Evolutionary conservation across 306 rosid species (phyloP).

Genomic region (Lathyrus aphaca): DNA sequence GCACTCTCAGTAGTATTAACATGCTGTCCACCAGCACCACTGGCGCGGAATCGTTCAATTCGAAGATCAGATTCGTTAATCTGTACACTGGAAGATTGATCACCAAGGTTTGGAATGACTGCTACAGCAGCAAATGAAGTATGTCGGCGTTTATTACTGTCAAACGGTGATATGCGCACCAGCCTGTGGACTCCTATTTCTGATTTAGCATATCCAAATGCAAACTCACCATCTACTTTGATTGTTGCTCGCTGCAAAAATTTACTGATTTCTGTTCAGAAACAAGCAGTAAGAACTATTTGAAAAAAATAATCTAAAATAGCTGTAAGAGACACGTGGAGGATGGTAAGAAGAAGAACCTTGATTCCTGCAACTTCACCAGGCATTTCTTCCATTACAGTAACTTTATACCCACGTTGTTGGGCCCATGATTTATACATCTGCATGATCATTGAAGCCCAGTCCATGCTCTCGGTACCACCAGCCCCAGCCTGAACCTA

Average conservation of each 20-base stretch:
- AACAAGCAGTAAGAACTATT: slow-evolving; percentile 20
- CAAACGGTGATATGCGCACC: slow-evolving; percentile 96
- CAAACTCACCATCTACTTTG: slow-evolving; percentile 89
- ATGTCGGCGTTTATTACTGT: slow-evolving; percentile 86
- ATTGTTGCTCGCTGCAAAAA: slow-evolving; percentile 87
- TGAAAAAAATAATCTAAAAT: slow-evolving; percentile 9
- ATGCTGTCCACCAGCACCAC: slow-evolving; percentile 98
- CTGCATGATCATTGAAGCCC: slow-evolving; percentile 98
- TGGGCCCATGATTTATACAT: slow-evolving; percentile 94
- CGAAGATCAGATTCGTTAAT: slow-evolving; percentile 94
- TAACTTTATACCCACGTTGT: slow-evolving; percentile 66
- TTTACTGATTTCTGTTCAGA: slow-evolving; percentile 39
- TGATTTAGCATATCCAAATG: slow-evolving; percentile 97
- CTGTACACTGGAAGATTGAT: slow-evolving; percentile 69
- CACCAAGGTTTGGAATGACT: slow-evolving; percentile 84
- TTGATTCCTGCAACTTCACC: slow-evolving; percentile 98
- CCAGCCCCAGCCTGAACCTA: slow-evolving; percentile 99
- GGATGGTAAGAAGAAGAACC: slow-evolving; percentile 71
- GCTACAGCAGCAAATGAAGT: slow-evolving; percentile 99
- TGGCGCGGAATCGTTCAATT: slow-evolving; percentile 85
- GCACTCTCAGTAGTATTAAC: slow-evolving; percentile 95
- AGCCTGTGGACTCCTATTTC: slow-evolving; percentile 97
- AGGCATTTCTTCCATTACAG: slow-evolving; percentile 88
- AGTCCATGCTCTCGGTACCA: slow-evolving; percentile 98
- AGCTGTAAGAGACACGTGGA: slow-evolving; percentile 6